phyloP scores from a whole-genome alignment of 1,284 basidiomycete species.

The Phenoliferia sp. region DNA sequence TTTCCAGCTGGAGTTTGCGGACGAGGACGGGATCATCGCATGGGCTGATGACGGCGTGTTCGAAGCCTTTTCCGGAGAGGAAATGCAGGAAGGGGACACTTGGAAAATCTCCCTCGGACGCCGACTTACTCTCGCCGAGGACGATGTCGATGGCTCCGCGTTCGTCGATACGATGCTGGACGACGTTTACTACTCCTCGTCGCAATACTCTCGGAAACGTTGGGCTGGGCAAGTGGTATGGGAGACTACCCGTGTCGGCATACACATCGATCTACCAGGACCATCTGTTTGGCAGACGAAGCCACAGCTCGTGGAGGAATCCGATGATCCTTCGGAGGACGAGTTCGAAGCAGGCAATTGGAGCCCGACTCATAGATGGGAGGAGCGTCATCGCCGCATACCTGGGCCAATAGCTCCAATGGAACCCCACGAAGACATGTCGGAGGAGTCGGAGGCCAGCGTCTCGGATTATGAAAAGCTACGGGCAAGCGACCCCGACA shows the following conservation, averaged over 20 bases:
- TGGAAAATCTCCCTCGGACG: conserved; percentile 1
- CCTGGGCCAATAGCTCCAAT: not conserved
- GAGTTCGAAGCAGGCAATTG: too few species aligned
- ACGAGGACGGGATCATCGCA: not conserved
- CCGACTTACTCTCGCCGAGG: not conserved
- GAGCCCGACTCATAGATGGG: too few species aligned
- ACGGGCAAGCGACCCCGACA: not conserved
- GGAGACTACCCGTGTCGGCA: not conserved
- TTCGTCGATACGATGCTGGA: not conserved
- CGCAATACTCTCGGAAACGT: not conserved
- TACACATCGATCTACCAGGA: too few species aligned
- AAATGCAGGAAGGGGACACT: not conserved
- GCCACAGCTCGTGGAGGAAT: not conserved
- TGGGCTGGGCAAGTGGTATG: too few species aligned
- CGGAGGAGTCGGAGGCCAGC: not conserved
- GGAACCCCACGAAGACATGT: not conserved
- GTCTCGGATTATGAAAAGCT: not conserved
- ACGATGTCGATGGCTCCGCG: not conserved
- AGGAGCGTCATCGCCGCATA: not conserved
- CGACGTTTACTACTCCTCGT: not conserved
- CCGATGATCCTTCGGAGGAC: not conserved
- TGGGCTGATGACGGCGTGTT: not conserved
- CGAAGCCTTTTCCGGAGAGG: not conserved
- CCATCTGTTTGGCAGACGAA: not conserved
- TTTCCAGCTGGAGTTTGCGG: not conserved